A percentile compares a stretch with the other conserved stretches of the same genome.
Evolutionary conservation across 345 rosid species (phyloP).

Genomic region (Punica granatum): DNA sequence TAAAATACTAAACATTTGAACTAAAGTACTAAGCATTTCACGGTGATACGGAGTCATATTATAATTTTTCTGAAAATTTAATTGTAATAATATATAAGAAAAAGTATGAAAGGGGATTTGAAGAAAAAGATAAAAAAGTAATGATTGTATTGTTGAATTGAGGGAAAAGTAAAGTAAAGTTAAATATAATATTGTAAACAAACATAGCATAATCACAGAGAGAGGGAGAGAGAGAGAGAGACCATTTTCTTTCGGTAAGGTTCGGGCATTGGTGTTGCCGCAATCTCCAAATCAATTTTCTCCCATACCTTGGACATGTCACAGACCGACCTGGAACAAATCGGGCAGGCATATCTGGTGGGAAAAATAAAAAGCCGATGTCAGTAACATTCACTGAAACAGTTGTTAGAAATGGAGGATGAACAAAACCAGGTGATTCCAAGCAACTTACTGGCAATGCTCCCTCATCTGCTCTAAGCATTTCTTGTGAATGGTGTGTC

Average conservation of each 20-base stretch:
- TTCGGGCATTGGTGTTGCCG: constrained; percentile 81
- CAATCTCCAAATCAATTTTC: constrained; percentile 70
- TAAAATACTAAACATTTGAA: too few relatives aligned
- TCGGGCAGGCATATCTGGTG: constrained; percentile 73
- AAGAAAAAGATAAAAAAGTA: too few relatives aligned
- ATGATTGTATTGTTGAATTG: too few relatives aligned
- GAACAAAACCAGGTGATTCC: not conserved
- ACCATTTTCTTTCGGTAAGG: constrained; percentile 55
- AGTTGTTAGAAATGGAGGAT: not conserved
- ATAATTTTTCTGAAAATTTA: too few relatives aligned
- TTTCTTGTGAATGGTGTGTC: constrained; percentile 71
- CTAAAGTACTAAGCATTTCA: too few relatives aligned
- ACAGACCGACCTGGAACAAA: constrained; percentile 83
- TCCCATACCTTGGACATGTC: constrained; percentile 96
- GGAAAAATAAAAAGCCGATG: not conserved
- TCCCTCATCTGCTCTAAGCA: constrained; percentile 82
- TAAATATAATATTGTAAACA: too few relatives aligned
- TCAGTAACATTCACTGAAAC: not conserved
- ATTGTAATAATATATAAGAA: too few relatives aligned
- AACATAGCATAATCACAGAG: too few relatives aligned
- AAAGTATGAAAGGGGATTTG: too few relatives aligned
- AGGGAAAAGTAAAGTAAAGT: too few relatives aligned
- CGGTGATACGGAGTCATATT: too few relatives aligned
- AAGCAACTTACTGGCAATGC: constrained; percentile 56
- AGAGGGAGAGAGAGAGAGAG: too few relatives aligned